Base-by-base conservation (phyloP, 2,329 filamentous ascomycete genomes). In the Botryosphaeria dothidea region DNA sequence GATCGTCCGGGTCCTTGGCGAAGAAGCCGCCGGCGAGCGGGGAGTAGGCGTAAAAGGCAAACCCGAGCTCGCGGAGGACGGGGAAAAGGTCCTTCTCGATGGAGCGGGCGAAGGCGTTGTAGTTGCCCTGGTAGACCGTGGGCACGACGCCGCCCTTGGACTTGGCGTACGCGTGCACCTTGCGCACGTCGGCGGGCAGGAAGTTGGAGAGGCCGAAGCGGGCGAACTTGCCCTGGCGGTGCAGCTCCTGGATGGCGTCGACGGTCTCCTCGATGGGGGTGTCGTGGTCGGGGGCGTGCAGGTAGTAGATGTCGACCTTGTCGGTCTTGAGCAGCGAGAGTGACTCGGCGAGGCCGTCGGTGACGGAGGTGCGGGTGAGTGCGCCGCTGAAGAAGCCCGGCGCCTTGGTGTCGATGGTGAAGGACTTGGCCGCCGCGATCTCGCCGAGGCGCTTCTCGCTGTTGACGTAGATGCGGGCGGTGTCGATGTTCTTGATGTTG, bases 261-360 rank as follows among this genome's bases (percentile, higher is more conserved):
- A 84, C 72, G 0, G 83, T 84, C 5, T 80, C 78, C 54, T 81
- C 79, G 57, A 79, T 77, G 0, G 83, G 81, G 1, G 77, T 80
- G 0, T 71, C 78, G 17, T 78, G 74, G 68, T 85, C 83, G 63
- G 83, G 83, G 0, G 75, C 79, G 67, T 85, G 83, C 2, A 85
- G 77, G 66, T 85, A 85, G 70, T 77, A 83, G 56, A 83, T 79
- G 45, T 85, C 76, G 1, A 85, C 72, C 64, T 77, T 78, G 34
- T 75, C 71, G 0, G 75, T 71, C 34, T 77, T 71, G 15, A 84
- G 73, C 1, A 77, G 79, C 36, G 72, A 65, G 27, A 83, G 67
- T 17, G 77, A 79, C 13, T 74, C 70, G 11, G 79, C 69, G 34
- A 80, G 71, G 17, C 71, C 66, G 27, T 34, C 19, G 31, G 48